These are phyloP conservation scores for Ilyonectria sp. DNA, from an alignment of 2,329 filamentous ascomycete species.

Conservation along the genomic window DNA sequence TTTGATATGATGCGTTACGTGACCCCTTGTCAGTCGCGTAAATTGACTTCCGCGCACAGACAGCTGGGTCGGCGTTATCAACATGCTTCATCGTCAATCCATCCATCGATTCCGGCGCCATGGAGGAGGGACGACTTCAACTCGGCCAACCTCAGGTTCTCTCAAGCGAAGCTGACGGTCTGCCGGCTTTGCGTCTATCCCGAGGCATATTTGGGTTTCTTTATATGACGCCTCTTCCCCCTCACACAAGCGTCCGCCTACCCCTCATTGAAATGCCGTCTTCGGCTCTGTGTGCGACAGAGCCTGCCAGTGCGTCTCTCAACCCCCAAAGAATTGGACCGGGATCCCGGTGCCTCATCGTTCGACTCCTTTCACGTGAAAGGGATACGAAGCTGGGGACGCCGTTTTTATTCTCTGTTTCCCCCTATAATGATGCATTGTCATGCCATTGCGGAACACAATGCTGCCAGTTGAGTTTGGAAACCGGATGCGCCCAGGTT, in stretches of 20 bases:
- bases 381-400: conserved; percentile 27
- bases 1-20: conserved; percentile 1
- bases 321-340: conserved; percentile 5
- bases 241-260: neutral
- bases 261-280: conserved; percentile 1
- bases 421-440: conserved; percentile 26
- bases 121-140: neutral
- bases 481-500: conserved; percentile 30
- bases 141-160: neutral
- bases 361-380: conserved; percentile 32
- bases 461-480: conserved; percentile 9
- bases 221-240: conserved; percentile 5
- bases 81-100: conserved; percentile 6
- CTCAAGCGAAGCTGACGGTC: conserved; percentile 12
- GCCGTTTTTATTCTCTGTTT: conserved; percentile 8
- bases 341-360: conserved; percentile 23
- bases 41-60: conserved; percentile 46
- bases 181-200: conserved; percentile 15
- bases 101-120: conserved; percentile 9
- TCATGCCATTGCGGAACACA: conserved; percentile 34
- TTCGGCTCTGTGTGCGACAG: neutral
- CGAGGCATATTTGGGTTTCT: neutral
- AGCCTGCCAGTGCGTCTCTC: conserved; percentile 2
- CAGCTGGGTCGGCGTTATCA: conserved; percentile 25
- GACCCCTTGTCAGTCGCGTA: conserved; percentile 24